These are phyloP conservation scores for Neofusicoccum parvum DNA, from an alignment of 2,329 filamentous ascomycete species.

Conservation along the genomic window DNA sequence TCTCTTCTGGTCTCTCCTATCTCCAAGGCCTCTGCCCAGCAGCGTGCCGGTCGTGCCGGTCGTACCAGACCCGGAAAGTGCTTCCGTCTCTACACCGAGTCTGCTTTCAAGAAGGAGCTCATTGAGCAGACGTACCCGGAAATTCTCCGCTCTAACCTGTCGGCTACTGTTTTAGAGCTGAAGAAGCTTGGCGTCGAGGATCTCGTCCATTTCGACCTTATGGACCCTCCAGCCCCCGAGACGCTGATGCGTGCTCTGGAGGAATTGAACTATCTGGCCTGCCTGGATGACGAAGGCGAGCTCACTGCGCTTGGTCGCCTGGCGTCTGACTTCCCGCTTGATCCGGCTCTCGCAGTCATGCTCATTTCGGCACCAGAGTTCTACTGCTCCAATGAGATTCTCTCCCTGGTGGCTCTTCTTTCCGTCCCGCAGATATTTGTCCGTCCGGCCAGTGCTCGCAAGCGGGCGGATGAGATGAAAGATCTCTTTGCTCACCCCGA, in stretches of 20 bases:
- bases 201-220: conserved; percentile 95
- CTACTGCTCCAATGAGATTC: conserved; percentile 97
- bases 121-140: conserved; percentile 98
- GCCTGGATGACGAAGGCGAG: conserved; percentile 93
- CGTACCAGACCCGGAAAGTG: conserved; percentile 98
- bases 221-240: conserved; percentile 97
- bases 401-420: conserved; percentile 90
- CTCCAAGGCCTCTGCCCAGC: conserved; percentile 94
- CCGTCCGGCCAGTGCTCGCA: conserved; percentile 79
- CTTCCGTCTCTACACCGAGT: conserved; percentile 94
- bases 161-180: conserved; percentile 91
- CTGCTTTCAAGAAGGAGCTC: conserved; percentile 94
- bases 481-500: conserved; percentile 87
- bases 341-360: conserved; percentile 95
- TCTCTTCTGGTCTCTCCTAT: conserved; percentile 97
- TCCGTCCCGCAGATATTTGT: conserved; percentile 95
- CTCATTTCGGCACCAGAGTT: conserved; percentile 96
- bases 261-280: conserved; percentile 96
- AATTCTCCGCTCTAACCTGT: conserved; percentile 89
- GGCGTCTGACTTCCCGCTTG: conserved; percentile 92
- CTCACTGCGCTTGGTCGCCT: conserved; percentile 82
- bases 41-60: conserved; percentile 97
- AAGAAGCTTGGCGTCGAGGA: conserved; percentile 97
- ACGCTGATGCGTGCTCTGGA: conserved; percentile 97
- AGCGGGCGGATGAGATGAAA: conserved; percentile 98